Evolutionary conservation across 208 protist species (phyloP), one percentile per base, ranked within the genome.

Genomic region (Leishmania tropica): DNA sequence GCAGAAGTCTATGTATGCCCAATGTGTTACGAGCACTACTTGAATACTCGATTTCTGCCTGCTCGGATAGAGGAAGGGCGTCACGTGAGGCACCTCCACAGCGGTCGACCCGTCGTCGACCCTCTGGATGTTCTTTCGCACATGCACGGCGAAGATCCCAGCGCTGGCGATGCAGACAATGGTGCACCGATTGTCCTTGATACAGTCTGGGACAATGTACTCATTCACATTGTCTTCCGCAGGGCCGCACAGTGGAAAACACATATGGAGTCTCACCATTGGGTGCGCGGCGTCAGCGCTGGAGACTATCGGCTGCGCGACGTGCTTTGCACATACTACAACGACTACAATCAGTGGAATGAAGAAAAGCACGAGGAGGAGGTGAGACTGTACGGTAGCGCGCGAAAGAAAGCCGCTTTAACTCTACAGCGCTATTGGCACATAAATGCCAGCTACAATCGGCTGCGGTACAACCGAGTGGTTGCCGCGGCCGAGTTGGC

Each of bases 1-100:
- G 88, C 89, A 4, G 91, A 97, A 60, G 79, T 97, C 10, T 97
- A 94, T 78, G 93, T 96, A 4, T 97, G 93, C 70, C 91, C 95
- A 0, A 65, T 90, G 10, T 97, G 95, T 83, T 96, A 95, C 79
- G 85, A 89, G 47, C 93, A 97, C 84, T 95, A 91, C 85, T 68
- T 96, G n/a, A 73, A 56, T 7, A 94, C 91, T 19, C 87, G 89
- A 1, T 95, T 89, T 80, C 62, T 95, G 53, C 90, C 93, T 24
- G 51, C 81, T 17, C 56, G 84, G 54, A 65, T 62, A 1, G 75
- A 72, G 1, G 53, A 75, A 17, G 84, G 86, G 0, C 75, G 71
- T 31, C 35, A 76, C 3, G 80, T 92, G 24, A 74, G 84, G 3
- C 89, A 90, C 75, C 37, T 95, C 17, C 83, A 81, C 13, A 79